Percentiles rank a stretch among this genome's conserved stretches.
Evolutionary conservation across 257 asterid species (phyloP).

Genomic region (Parsonsia alboflavescens): DNA sequence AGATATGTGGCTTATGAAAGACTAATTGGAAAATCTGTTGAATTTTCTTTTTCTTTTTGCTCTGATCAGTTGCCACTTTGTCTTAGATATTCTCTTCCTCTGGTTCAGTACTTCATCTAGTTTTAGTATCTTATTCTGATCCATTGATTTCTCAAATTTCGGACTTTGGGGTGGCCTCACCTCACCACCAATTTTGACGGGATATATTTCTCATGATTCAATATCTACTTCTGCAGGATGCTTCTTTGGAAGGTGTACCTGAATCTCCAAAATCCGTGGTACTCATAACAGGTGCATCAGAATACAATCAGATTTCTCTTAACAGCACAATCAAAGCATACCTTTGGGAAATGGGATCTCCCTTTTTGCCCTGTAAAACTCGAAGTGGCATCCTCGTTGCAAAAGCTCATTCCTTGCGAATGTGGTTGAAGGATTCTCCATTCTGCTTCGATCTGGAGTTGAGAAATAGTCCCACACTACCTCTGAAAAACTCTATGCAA

Average conservation of each 20-base stretch:
- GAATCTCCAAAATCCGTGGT: slow-evolving; percentile 91
- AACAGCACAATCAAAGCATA: slow-evolving; percentile 74
- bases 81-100: not conserved
- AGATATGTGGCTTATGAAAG: not conserved
- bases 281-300: slow-evolving; percentile 77
- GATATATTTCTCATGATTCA: slow-evolving; percentile 6
- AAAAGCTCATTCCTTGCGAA: slow-evolving; percentile 72
- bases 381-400: slow-evolving; percentile 76
- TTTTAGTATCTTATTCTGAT: not conserved
- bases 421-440: slow-evolving; percentile 95
- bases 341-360: slow-evolving; percentile 99
- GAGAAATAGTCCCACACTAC: slow-evolving; percentile 57
- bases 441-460: slow-evolving; percentile 89
- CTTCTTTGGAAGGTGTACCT: slow-evolving; percentile 90
- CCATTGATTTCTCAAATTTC: not conserved
- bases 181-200: not conserved
- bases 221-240: slow-evolving; percentile 54
- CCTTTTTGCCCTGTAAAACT: slow-evolving; percentile 81
- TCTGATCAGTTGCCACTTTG: not conserved
- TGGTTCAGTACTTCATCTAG: not conserved
- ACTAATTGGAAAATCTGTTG: not conserved
- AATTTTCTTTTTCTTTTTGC: not conserved
- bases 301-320: slow-evolving; percentile 70
- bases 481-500: slow-evolving; percentile 76
- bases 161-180: slow-evolving; percentile 3